Percentiles rank a stretch among this genome's conserved stretches.
These are phyloP conservation scores for Sambucus nigra DNA, from an alignment of 129 eudicot genomes.

Conservation along the genomic window DNA sequence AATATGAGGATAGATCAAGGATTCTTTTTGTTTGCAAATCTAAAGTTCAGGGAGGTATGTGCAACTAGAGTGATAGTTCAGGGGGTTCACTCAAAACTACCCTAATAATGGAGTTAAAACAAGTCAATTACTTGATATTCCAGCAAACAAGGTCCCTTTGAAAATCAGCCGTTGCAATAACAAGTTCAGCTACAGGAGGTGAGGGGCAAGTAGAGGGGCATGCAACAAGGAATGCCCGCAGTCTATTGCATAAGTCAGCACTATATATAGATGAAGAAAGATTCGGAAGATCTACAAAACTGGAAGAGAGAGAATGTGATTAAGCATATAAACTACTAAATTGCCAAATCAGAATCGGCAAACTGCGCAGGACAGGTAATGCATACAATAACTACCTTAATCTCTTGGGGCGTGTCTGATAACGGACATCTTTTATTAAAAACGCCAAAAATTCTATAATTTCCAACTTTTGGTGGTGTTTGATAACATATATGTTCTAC, in stretches of 20 bases:
- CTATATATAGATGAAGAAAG: slow-evolving; percentile 65
- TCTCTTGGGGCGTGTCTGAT: too few species aligned
- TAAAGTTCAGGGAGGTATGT: too few species aligned
- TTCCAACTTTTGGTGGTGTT: too few species aligned
- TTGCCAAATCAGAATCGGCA: background rate
- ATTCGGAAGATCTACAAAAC: slow-evolving; percentile 78
- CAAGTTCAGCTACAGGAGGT: slow-evolving; percentile 56
- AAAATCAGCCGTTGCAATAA: slow-evolving; percentile 55
- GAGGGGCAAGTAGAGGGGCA: slow-evolving; percentile 57
- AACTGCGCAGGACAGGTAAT: background rate
- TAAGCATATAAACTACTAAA: background rate
- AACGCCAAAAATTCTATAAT: too few species aligned
- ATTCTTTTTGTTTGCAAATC: too few species aligned
- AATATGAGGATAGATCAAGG: too few species aligned
- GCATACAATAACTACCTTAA: background rate
- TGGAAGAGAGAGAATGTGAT: slow-evolving; percentile 13
- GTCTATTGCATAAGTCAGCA: slow-evolving; percentile 52
- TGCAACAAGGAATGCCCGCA: slow-evolving; percentile 54
- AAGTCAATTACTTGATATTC: slow-evolving; percentile 51
- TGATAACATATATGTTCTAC: too few species aligned
- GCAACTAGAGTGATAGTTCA: too few species aligned
- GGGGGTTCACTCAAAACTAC: too few species aligned
- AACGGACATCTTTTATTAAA: too few species aligned
- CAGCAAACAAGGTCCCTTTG: slow-evolving; percentile 62
- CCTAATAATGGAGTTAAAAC: background rate